Conservation (phyloP, 495 filamentous ascomycete species). For the Thermothielavioides terrestris region DNA sequence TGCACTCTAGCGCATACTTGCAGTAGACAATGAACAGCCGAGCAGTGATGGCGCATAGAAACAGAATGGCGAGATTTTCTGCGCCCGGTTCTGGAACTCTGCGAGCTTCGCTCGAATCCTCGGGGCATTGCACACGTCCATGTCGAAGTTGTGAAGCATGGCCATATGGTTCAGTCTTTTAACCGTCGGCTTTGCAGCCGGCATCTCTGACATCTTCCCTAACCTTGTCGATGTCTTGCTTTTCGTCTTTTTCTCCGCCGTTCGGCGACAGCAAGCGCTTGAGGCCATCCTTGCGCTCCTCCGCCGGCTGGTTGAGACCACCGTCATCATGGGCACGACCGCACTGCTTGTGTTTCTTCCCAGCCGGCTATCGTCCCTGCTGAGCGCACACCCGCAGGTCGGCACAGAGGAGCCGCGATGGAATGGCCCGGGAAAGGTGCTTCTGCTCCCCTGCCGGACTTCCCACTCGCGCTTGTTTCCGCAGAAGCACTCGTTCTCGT, state of each 20-base stretch:
- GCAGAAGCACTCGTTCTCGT: conserved; percentile 53
- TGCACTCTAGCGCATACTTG: too few relatives aligned
- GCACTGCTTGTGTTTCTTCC: conserved; percentile 4
- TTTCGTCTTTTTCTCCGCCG: conserved; percentile 5
- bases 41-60: too few relatives aligned
- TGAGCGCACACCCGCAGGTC: neutral
- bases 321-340: too few relatives aligned
- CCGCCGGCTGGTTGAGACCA: neutral
- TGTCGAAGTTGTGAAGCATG: too few relatives aligned
- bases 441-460: conserved; percentile 52
- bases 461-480: conserved; percentile 55
- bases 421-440: conserved; percentile 19
- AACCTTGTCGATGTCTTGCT: conserved; percentile 7
- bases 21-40: too few relatives aligned
- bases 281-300: neutral
- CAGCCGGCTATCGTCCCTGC: neutral
- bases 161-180: conserved; percentile 9
- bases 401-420: conserved; percentile 1
- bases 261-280: neutral
- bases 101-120: too few relatives aligned
- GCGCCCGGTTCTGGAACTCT: too few relatives aligned
- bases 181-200: too few relatives aligned
- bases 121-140: too few relatives aligned
- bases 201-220: too few relatives aligned
- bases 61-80: too few relatives aligned